Conservation (phyloP, 345 rosid genomes). For the Draba incana region DNA sequence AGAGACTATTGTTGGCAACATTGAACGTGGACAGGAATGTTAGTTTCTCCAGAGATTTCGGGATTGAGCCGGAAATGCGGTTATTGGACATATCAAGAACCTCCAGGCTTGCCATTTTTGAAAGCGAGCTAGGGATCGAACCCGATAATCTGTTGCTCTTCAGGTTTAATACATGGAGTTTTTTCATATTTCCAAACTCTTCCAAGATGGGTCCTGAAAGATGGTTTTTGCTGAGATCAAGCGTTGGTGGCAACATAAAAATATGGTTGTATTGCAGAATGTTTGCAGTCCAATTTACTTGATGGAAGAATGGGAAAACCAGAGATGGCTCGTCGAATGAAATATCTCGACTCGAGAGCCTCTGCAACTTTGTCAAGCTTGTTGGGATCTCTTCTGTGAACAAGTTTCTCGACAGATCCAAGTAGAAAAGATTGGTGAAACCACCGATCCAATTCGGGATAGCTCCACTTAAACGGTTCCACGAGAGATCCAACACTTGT, state of each 20-base stretch:
- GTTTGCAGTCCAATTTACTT: slow-evolving; percentile 35
- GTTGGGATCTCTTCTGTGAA: slow-evolving; percentile 57
- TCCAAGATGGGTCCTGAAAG: slow-evolving; percentile 47
- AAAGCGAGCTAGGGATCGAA: slow-evolving; percentile 44
- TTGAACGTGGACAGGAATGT: slow-evolving; percentile 53
- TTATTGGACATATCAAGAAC: slow-evolving; percentile 50
- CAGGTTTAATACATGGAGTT: slow-evolving; percentile 42
- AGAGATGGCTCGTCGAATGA: slow-evolving; percentile 44
- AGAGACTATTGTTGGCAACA: slow-evolving; percentile 57
- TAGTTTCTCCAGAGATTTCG: slow-evolving; percentile 36
- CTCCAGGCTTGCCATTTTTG: slow-evolving; percentile 52
- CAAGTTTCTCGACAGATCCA: slow-evolving; percentile 59
- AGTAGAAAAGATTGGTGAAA: slow-evolving; percentile 49
- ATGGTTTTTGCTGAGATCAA: slow-evolving; percentile 41
- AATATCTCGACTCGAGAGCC: slow-evolving; percentile 43
- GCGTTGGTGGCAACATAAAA: slow-evolving; percentile 34
- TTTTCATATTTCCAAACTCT: slow-evolving; percentile 52
- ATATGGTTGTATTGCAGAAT: slow-evolving; percentile 50
- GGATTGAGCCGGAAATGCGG: slow-evolving; percentile 43
- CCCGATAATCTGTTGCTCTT: slow-evolving; percentile 44
- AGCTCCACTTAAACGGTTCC: slow-evolving; percentile 53
- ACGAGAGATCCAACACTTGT: slow-evolving; percentile 73
- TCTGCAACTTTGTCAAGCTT: slow-evolving; percentile 48
- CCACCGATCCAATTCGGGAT: slow-evolving; percentile 56
- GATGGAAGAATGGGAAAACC: slow-evolving; percentile 45